phyloP scores from a whole-genome alignment of 163 green algal species.

The Coccomyxa subellipsoidea region DNA sequence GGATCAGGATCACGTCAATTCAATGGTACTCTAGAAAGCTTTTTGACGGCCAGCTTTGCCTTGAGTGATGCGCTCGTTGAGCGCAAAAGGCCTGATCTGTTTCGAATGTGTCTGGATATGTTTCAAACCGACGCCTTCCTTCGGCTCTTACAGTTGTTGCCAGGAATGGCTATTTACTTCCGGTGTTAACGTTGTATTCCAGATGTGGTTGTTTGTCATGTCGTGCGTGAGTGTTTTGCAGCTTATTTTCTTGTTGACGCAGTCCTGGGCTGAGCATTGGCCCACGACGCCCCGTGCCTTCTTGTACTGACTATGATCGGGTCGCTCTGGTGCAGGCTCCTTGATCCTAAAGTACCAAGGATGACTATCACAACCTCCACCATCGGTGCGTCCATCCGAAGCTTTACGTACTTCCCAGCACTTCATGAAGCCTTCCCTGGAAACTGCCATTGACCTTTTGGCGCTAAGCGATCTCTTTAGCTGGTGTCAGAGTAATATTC shows the following conservation, averaged over 20 bases:
- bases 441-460: background rate
- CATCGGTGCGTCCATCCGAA: conserved; percentile 6
- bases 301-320: background rate
- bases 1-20: background rate
- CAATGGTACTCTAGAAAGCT: background rate
- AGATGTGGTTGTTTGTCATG: too few relatives aligned
- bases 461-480: background rate
- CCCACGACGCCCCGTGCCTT: background rate
- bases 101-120: background rate
- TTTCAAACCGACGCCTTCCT: background rate
- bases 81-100: background rate
- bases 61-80: background rate
- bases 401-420: background rate
- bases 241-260: background rate
- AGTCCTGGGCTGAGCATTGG: background rate
- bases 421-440: background rate
- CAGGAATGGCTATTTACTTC: background rate
- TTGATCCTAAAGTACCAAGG: background rate
- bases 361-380: conserved; percentile 12
- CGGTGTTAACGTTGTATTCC: background rate
- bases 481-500: too few relatives aligned
- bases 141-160: background rate
- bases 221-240: too few relatives aligned
- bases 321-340: background rate
- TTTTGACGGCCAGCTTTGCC: background rate